Evolutionary conservation across 2,329 filamentous ascomycete genomes (phyloP).

Genomic region (Pseudogymnoascus sp.): DNA sequence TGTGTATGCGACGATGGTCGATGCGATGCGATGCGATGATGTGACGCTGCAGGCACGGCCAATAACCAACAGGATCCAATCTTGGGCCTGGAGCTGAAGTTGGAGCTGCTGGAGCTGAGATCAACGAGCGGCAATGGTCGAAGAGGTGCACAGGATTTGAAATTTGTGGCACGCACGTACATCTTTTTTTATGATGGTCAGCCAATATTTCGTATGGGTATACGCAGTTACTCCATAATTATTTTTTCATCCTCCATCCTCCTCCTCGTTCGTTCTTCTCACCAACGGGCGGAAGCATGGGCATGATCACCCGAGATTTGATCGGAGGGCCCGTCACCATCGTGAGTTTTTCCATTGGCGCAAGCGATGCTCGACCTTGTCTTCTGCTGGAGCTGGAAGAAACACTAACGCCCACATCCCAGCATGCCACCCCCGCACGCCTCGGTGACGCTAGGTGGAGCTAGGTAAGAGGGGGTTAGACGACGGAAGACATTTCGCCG

Average conservation of each 20-base stretch:
- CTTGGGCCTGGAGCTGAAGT: no score
- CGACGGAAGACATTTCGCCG: not conserved
- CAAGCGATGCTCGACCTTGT: no score
- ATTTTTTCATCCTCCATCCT: no score
- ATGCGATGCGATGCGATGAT: not conserved
- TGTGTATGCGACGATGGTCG: not conserved
- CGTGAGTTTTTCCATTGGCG: not conserved
- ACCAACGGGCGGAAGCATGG: not conserved
- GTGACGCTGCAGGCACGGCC: not conserved
- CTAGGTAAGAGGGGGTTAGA: not conserved
- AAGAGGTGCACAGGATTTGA: no score
- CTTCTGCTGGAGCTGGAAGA: no score
- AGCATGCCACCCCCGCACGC: not conserved
- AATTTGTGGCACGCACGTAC: not conserved
- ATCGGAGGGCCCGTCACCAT: not conserved
- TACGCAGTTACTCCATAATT: no score
- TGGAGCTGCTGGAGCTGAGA: no score
- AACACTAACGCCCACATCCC: no score
- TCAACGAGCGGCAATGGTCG: no score
- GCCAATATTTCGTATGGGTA: no score
- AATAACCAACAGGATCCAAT: not conserved
- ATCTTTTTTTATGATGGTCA: not conserved
- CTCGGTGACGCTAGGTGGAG: not conserved
- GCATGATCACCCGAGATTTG: slow-evolving; percentile 1
- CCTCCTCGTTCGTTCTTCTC: no score